Conservation (phyloP, 805 yeast genomes). For the Barnettozyma wickerhamii region DNA sequence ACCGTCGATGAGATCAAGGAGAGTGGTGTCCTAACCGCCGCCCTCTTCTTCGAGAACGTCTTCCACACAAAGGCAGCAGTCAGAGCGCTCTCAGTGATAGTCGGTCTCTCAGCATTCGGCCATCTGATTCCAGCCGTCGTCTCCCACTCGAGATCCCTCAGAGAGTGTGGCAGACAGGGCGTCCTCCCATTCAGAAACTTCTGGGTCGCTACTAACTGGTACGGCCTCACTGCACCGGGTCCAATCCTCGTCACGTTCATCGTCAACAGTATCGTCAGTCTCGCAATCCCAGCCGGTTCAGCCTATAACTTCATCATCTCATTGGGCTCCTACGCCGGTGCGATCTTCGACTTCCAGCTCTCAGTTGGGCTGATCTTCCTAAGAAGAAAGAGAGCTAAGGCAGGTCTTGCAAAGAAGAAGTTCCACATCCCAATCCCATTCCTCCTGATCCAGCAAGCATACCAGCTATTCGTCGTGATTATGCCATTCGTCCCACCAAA, state of each 20-base stretch:
- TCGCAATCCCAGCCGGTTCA: constrained; percentile 83
- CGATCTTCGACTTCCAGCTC: constrained; percentile 60
- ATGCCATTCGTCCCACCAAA: constrained; percentile 75
- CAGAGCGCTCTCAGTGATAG: constrained; percentile 42
- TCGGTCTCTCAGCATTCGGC: constrained; percentile 46
- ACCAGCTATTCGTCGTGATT: constrained; percentile 59
- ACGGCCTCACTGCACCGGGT: constrained; percentile 37
- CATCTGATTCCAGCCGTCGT: constrained; percentile 45
- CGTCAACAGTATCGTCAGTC: constrained; percentile 60
- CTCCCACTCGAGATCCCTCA: constrained; percentile 46
- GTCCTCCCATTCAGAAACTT: constrained; percentile 41
- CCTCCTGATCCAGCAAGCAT: constrained; percentile 53
- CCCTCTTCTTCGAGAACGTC: constrained; percentile 29
- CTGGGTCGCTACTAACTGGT: constrained; percentile 38
- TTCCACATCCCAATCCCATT: constrained; percentile 57
- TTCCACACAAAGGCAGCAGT: constrained; percentile 35
- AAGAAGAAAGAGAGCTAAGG: constrained; percentile 45
- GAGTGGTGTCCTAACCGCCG: constrained; percentile 30
- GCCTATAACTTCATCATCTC: constrained; percentile 71
- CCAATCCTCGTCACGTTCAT: constrained; percentile 71
- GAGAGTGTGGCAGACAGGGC: constrained; percentile 49
- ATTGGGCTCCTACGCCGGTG: constrained; percentile 71
- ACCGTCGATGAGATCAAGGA: constrained; percentile 25
- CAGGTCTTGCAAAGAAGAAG: constrained; percentile 50
- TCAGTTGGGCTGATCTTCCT: constrained; percentile 56